A percentile compares a stretch with the other conserved stretches of the same genome.
These are phyloP conservation scores for Lentinus brumalis DNA, from an alignment of 768 basidiomycete genomes.

Conservation along the genomic window DNA sequence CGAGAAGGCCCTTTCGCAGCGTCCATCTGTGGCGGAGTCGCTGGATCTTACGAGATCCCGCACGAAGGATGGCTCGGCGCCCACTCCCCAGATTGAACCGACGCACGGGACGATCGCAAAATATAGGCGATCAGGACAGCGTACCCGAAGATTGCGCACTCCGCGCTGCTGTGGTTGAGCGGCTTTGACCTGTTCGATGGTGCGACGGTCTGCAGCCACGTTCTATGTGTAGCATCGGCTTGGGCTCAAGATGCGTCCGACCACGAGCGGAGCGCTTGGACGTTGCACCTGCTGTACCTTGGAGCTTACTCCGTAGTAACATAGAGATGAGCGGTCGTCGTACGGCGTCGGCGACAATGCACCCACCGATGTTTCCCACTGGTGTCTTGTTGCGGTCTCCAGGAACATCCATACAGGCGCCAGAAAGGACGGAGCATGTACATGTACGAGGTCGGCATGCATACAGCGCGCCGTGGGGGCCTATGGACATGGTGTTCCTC, in stretches of 20 bases:
- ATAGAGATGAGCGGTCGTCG: not conserved
- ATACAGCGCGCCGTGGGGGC: too few species aligned
- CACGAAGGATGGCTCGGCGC: not conserved
- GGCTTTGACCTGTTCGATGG: not conserved
- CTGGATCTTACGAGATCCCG: conserved; percentile 19
- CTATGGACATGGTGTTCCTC: too few species aligned
- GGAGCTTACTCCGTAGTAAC: not conserved
- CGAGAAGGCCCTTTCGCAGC: not conserved
- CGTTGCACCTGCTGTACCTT: not conserved
- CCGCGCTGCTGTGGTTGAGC: not conserved
- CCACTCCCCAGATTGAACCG: conserved; percentile 5
- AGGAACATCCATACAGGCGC: not conserved
- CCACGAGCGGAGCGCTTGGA: conserved; percentile 1
- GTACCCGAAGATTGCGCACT: not conserved
- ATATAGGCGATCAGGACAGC: not conserved
- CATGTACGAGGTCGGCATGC: too few species aligned
- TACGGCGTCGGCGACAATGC: not conserved
- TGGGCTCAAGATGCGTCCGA: not conserved
- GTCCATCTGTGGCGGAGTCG: not conserved
- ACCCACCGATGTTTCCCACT: not conserved
- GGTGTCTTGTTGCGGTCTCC: not conserved
- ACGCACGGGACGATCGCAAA: not conserved
- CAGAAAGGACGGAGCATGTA: too few species aligned
- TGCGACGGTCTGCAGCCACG: not conserved
- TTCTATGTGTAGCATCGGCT: not conserved